Base-by-base conservation (phyloP, 1,284 basidiomycete species). In the Pisolithus thermaeus region DNA sequence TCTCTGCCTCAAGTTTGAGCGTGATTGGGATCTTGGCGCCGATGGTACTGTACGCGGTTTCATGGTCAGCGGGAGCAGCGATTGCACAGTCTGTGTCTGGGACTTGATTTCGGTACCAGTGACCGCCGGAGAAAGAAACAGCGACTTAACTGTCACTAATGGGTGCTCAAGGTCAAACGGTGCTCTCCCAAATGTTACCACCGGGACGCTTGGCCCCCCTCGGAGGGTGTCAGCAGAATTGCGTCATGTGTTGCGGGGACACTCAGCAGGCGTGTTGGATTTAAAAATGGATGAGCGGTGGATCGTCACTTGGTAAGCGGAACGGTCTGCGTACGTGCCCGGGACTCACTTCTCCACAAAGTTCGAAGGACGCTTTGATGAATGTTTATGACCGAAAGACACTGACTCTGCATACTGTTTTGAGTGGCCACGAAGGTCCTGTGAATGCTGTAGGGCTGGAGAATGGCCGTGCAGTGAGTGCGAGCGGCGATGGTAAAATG, bases 371-470 rank as follows among this genome's bases (percentile, higher is more conserved):
- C 59, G 79, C 83, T 0, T 76, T 83, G 16, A 87, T 95, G 58
- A 78, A 84, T 12, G 80, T 96, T 14, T 94, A 91, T 82, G 71
- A 86, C 56, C 81, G 90, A 14, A 65, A 74, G 45, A 86, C 83
- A 0, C 71, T 87, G n/a, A 68, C 72, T 39, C 70, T 83, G 30
- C 75, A 83, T 49, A 80, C 81, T 40, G 79, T 80, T 3, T 69
- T 96, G 39, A 69, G 76, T n/a, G 90, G 87, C 4, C 92, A 96
- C 59, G 81, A 88, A 50, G 90, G 89, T 0, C 90, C 92, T 3
- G 90, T 96, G 22, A 95, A 94, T 62, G 88, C 90, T 14, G 80
- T 95, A 23, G 87, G 89, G 20, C 70, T 90, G 50, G 85, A 85
- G 67, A 78, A 73, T 55, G 82, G 79, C 41, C 71, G 73, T 52